Evolutionary conservation across 768 basidiomycete species (phyloP), one percentile per base, ranked within the genome.

Genomic region (Lactifluus piperatus): DNA sequence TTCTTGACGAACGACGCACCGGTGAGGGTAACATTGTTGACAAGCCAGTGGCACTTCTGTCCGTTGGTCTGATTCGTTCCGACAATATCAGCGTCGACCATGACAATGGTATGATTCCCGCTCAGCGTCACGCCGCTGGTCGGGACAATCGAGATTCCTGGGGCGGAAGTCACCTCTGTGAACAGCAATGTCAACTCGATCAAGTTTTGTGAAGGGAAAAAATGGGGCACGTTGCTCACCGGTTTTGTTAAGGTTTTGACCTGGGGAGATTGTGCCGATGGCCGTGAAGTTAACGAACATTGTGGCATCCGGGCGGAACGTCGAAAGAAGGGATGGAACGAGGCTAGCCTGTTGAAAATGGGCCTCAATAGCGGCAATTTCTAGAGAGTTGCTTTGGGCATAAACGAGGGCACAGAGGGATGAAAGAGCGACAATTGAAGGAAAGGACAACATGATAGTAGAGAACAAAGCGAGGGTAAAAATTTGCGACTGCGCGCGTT

Each of bases 31-130:
- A 80, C 87, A 24, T 78, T 75, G 69, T 91, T 89, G 60, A 84
- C 81, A 49, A 92, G 80, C 89, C 88, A 92, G 74, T 91, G 91
- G 54, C 86, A 79, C 51, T 82, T 88, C 63, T 84, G 82, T 20
- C 81, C 84, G 9, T 74, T 71, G 37, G 76, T 70, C 54, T 81
- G 72, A 63, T 85, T 76, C 49, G 79, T 72, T 39, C 88, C 88
- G 37, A 85, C 84, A 24, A 79, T 68, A 58, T 82, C 83, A 13
- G 87, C 86, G 65, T 93, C 90, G 30, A 83, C 78, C 87, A 93
- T 87, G 52, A 80, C 75, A 36, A 91, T 68, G 26, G 88, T 88
- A 71, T 78, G 89, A 43, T 71, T 77, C 13, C 78, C 80, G 37
- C 69, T 69, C 53, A 85, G 69, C 11, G 69, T 36, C 16, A 74